Percentiles rank a stretch among this genome's conserved stretches.
phyloP scores from a whole-genome alignment of 23 red algal species.

The Pyropia haitanensis region DNA sequence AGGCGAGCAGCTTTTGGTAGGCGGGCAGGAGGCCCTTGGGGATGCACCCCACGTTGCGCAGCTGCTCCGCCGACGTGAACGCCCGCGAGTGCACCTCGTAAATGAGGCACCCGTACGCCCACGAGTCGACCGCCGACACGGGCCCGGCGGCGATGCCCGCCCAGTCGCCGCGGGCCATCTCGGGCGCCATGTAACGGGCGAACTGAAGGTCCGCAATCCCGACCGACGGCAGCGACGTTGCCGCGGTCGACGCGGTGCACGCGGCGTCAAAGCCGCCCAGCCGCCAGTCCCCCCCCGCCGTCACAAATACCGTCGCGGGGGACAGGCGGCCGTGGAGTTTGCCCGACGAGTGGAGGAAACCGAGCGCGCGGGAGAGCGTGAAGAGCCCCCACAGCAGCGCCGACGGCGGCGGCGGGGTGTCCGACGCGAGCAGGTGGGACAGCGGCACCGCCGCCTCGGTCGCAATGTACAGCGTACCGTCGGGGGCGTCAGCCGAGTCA shows the following conservation, averaged over 20 bases:
- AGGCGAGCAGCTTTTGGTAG: slow-evolving; percentile 81
- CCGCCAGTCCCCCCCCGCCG: slow-evolving; percentile 87
- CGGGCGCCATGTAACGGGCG: slow-evolving; percentile 57
- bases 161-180: slow-evolving; percentile 45
- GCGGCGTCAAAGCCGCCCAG: slow-evolving; percentile 76
- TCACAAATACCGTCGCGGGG: slow-evolving; percentile 80
- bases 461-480: slow-evolving; percentile 63
- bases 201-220: slow-evolving; percentile 7
- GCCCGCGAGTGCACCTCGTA: slow-evolving; percentile 68
- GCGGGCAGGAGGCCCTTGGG: slow-evolving; percentile 59
- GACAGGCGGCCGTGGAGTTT: slow-evolving; percentile 77
- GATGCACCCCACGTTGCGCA: slow-evolving; percentile 41
- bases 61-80: slow-evolving; percentile 57
- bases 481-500: slow-evolving; percentile 37
- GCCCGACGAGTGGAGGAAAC: slow-evolving; percentile 74
- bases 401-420: neutral
- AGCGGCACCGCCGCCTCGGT: slow-evolving; percentile 85
- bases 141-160: slow-evolving; percentile 29
- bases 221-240: slow-evolving; percentile 9
- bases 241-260: slow-evolving; percentile 17
- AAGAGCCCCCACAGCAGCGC: slow-evolving; percentile 79
- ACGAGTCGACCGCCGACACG: slow-evolving; percentile 66
- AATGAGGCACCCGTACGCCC: slow-evolving; percentile 95
- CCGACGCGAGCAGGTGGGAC: slow-evolving; percentile 17
- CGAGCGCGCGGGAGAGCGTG: slow-evolving; percentile 72